These are phyloP conservation scores for Globisporangium solare DNA, from an alignment of 352 stramenopile species.

Conservation along the genomic window DNA sequence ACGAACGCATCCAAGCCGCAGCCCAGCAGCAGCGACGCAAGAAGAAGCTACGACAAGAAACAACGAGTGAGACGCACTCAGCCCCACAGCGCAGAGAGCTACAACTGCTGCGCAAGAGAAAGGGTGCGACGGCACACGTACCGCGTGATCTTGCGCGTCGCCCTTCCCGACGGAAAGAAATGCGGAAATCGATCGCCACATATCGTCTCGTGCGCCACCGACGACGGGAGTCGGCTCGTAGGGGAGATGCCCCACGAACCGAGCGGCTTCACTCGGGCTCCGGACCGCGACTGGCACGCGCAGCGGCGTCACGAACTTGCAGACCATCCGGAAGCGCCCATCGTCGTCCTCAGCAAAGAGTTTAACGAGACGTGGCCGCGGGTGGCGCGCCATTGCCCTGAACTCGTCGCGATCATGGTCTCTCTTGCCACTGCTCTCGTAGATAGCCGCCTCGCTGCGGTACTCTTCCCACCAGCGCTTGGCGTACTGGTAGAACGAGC, in stretches of 20 bases:
- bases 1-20: slow-evolving; percentile 88
- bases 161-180: slow-evolving; percentile 74
- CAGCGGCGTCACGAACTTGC: slow-evolving; percentile 73
- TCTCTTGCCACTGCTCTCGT: slow-evolving; percentile 4
- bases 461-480: slow-evolving; percentile 86
- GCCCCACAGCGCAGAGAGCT: background rate
- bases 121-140: slow-evolving; percentile 11
- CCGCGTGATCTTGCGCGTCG: slow-evolving; percentile 80
- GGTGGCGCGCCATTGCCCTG: slow-evolving; percentile 4
- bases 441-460: slow-evolving; percentile 24
- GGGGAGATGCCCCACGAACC: slow-evolving; percentile 80
- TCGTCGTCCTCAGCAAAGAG: slow-evolving; percentile 88
- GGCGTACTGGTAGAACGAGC: slow-evolving; percentile 78
- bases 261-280: slow-evolving; percentile 75
- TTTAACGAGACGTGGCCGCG: slow-evolving; percentile 52
- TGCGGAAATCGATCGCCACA: slow-evolving; percentile 69
- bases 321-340: slow-evolving; percentile 80
- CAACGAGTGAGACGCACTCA: background rate
- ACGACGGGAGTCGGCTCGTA: slow-evolving; percentile 52
- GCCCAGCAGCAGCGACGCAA: slow-evolving; percentile 84
- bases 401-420: slow-evolving; percentile 21
- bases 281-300: slow-evolving; percentile 41
- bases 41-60: slow-evolving; percentile 45
- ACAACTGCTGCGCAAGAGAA: background rate
- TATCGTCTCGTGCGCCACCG: slow-evolving; percentile 54